Conservation (phyloP, 2,329 filamentous ascomycete species). For the Arthrocladium fulminans region DNA sequence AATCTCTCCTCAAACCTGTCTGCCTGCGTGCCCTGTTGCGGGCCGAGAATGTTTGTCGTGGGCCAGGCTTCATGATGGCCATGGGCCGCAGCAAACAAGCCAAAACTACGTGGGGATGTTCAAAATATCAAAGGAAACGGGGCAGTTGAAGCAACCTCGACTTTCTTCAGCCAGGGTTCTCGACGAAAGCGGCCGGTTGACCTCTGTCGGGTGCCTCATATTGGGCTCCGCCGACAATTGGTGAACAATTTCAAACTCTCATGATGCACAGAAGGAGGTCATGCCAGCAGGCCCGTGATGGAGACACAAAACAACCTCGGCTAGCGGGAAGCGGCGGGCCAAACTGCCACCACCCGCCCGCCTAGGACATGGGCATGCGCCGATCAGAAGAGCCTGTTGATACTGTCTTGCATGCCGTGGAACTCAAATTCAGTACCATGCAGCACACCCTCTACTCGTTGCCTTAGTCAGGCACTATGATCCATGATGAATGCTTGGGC, state of each 20-base stretch:
- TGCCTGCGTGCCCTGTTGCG: neutral
- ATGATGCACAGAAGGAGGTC: neutral
- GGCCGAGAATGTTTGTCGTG: conserved; percentile 5
- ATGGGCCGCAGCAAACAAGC: conserved; percentile 7
- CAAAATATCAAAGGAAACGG: neutral
- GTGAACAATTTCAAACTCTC: neutral
- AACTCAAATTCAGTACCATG: conserved; percentile 5
- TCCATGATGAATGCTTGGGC: neutral
- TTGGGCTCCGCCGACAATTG: conserved; percentile 3
- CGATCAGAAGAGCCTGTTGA: neutral
- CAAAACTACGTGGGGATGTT: neutral
- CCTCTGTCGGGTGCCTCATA: conserved; percentile 4
- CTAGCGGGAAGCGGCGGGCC: neutral
- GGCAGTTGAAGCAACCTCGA: neutral
- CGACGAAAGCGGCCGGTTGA: neutral
- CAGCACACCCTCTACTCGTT: neutral
- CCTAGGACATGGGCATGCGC: neutral
- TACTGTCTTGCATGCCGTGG: neutral
- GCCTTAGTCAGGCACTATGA: conserved; percentile 2
- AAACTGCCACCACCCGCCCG: conserved; percentile 7
- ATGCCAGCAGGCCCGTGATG: neutral
- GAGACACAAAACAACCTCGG: conserved; percentile 6
- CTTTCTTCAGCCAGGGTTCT: neutral
- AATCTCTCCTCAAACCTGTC: neutral
- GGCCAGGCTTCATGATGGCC: neutral